Conservation (phyloP, 2,329 filamentous ascomycete genomes). For the Akanthomyces uredinophilus region DNA sequence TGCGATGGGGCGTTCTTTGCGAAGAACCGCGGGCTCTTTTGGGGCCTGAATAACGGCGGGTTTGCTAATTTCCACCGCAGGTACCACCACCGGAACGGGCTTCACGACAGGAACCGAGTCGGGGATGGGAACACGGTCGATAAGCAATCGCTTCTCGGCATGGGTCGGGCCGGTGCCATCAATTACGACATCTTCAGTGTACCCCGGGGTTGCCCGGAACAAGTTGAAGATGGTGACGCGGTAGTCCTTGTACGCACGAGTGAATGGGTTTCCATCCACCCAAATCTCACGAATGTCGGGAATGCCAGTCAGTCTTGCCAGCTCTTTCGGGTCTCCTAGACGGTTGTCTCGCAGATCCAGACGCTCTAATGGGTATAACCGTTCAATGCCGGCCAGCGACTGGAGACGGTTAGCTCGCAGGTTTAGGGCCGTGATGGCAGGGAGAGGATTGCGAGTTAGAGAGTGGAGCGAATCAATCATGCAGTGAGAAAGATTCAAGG, state of each 20-base stretch:
- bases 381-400: slow-evolving; percentile 85
- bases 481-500: slow-evolving; percentile 90
- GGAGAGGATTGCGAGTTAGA: slow-evolving; percentile 76
- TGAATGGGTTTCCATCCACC: slow-evolving; percentile 88
- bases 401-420: slow-evolving; percentile 81
- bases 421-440: slow-evolving; percentile 90
- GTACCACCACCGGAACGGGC: slow-evolving; percentile 57
- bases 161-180: slow-evolving; percentile 81
- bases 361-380: slow-evolving; percentile 79
- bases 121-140: slow-evolving; percentile 74
- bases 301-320: slow-evolving; percentile 83
- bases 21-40: slow-evolving; percentile 47
- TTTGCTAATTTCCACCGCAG: slow-evolving; percentile 63
- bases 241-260: slow-evolving; percentile 78
- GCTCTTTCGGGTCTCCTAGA: slow-evolving; percentile 82
- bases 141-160: slow-evolving; percentile 75
- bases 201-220: slow-evolving; percentile 84
- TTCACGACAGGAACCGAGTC: slow-evolving; percentile 74
- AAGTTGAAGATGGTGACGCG: slow-evolving; percentile 92
- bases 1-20: slow-evolving; percentile 54
- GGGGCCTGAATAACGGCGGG: slow-evolving; percentile 52
- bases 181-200: slow-evolving; percentile 84
- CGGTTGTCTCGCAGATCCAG: slow-evolving; percentile 88
- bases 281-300: slow-evolving; percentile 91
- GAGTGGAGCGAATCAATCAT: slow-evolving; percentile 96